Base-by-base conservation (phyloP, 2,329 filamentous ascomycete species). In the Neurospora crassa region DNA sequence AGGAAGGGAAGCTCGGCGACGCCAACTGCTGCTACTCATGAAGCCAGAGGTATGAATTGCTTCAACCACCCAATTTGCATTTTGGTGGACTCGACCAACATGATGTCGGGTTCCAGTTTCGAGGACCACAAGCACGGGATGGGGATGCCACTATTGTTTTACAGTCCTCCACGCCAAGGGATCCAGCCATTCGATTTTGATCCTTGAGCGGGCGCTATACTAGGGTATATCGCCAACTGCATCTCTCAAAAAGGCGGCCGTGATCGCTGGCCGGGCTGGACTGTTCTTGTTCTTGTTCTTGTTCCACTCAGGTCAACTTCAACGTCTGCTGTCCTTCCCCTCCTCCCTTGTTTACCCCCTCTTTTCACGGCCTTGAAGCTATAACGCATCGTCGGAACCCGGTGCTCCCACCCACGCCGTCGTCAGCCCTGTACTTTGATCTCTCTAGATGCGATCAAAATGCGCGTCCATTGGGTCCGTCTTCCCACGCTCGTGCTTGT, bases 401-500 rank as follows among this genome's bases (percentile, higher is more conserved):
- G 53, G 24, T 63, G 53, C 24, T 63, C 24, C 6, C 53, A 63
- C 53, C 53, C 24, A 34, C 53, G 3, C 47, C 47, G 24, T 59
- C 24, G 24, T 63, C 53, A 63, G 53, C 24, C 24, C 14, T 34
- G 53, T 63, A 24, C 14, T 34, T 68, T 68, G 34, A 20, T 20
- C 10, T 68, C 67, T 40, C 40, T 68, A 68, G 67, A 68, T 41
- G 67, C 34, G 42, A 68, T 69, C 76, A 80, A 77, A 71, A 82
- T 81, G 80, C 78, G 76, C 73, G 69, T 74, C 68, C 72, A 74
- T 70, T 72, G 73, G 67, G 69, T 4, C 16, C 77, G 40, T 67
- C 76, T 59, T 72, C 75, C 34, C 70, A 80, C 67, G 69, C 79
- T 67, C 74, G 78, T 34, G 71, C 75, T 79, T 34, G 72, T 77